Evolutionary conservation across 2,329 filamentous ascomycete genomes (phyloP).

Genomic region (Pyrenochaeta sp.): DNA sequence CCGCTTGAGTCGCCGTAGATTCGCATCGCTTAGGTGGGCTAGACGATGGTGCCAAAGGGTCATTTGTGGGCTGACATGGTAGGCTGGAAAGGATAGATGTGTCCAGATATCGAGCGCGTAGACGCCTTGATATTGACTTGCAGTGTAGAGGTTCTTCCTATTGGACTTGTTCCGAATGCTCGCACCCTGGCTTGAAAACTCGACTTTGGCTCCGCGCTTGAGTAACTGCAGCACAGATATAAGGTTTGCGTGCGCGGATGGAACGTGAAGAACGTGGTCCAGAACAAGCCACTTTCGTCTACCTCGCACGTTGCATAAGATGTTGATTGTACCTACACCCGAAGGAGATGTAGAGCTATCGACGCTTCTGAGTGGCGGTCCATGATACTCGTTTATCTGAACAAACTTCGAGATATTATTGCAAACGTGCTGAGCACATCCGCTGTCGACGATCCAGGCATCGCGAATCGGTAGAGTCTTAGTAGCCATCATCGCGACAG

Average conservation of each 20-base stretch:
- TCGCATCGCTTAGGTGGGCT: slow-evolving; percentile 10
- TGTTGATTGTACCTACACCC: no score
- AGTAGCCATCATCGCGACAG: slow-evolving; percentile 9
- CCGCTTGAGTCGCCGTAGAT: slow-evolving; percentile 10
- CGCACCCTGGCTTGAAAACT: background rate
- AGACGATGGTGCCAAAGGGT: slow-evolving; percentile 7
- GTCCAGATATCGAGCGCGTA: slow-evolving; percentile 6
- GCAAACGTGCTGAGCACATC: slow-evolving; percentile 8
- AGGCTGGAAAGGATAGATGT: slow-evolving; percentile 3
- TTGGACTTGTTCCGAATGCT: slow-evolving; percentile 1
- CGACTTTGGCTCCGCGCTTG: background rate
- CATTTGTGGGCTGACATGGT: slow-evolving; percentile 7
- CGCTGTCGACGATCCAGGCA: slow-evolving; percentile 12
- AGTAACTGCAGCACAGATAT: slow-evolving; percentile 8
- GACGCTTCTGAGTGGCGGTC: no score
- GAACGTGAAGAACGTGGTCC: slow-evolving; percentile 8
- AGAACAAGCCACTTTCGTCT: background rate
- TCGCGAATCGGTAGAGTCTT: slow-evolving; percentile 14
- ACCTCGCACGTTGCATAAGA: no score
- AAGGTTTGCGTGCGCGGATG: slow-evolving; percentile 9
- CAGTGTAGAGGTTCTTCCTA: background rate
- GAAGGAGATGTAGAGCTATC: no score
- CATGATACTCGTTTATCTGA: slow-evolving; percentile 6
- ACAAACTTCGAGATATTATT: slow-evolving; percentile 9
- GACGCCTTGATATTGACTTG: slow-evolving; percentile 3